Conservation (phyloP, 352 stramenopile species). For the Phytopythium boreale region DNA sequence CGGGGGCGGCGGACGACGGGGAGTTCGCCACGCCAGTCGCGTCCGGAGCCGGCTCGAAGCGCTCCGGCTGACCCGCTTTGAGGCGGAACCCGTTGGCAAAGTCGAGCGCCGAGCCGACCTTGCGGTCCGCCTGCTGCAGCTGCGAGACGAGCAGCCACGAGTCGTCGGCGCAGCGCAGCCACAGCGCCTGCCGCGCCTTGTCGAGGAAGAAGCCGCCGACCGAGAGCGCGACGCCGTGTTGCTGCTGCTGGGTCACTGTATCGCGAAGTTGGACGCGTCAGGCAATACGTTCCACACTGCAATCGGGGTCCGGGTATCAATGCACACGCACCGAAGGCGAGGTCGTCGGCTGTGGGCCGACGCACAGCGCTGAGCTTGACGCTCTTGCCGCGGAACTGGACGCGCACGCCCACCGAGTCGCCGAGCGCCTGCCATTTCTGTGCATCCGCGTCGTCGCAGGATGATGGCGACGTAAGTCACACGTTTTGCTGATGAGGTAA, state of each 20-base stretch:
- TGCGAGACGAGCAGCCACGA: conserved; percentile 72
- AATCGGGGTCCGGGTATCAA: neutral
- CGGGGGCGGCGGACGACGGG: neutral
- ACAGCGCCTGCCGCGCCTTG: conserved; percentile 63
- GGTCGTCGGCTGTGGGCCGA: conserved; percentile 39
- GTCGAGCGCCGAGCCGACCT: conserved; percentile 57
- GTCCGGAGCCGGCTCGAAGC: conserved; percentile 25
- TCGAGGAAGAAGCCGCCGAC: conserved; percentile 72
- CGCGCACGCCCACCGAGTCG: conserved; percentile 64
- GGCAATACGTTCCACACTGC: neutral
- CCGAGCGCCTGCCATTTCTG: conserved; percentile 78
- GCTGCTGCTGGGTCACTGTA: neutral
- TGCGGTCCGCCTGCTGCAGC: conserved; percentile 63
- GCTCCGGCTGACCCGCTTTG: conserved; percentile 51
- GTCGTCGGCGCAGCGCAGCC: conserved; percentile 54
- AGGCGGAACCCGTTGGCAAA: conserved; percentile 82
- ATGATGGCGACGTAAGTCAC: neutral
- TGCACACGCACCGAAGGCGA: conserved; percentile 26
- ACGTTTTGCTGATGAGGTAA: neutral
- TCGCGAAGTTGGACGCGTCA: neutral
- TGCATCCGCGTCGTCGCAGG: neutral
- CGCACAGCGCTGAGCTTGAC: conserved; percentile 70
- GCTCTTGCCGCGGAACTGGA: conserved; percentile 58
- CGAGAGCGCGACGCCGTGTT: neutral
- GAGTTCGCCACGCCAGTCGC: neutral